Evolutionary conservation across 225 moss, liverwort and hornwort genomes (phyloP), one percentile per base, ranked within the genome.

Genomic region (Thuidium tamariscinum): DNA sequence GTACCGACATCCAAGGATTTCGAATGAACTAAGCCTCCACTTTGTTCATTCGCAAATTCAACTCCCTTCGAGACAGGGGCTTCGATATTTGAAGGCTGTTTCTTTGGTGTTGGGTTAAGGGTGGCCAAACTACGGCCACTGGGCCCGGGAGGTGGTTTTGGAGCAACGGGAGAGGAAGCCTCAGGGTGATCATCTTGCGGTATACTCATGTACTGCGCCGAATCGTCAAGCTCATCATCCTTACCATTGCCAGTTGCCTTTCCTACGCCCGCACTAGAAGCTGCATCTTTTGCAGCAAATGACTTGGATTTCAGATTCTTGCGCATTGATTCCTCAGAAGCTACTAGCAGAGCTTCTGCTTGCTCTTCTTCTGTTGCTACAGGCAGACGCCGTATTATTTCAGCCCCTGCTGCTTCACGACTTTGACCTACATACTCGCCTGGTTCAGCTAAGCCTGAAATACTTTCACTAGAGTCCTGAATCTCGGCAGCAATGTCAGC

Each of bases 161-260:
- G 69, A 37, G 80, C 86, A 86, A 89, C 84, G 59, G 90, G 86
- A 74, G 87, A 89, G 39, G 87, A 87, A 67, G 67, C 46, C 42
- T 93, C 91, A 29, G 74, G 87, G 39, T 93, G 89, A 62, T 93
- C 93, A 83, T 93, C 93, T 89, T 93, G 93, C 57, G 93, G 87
- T 82, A 93, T 84, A 88, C 90, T 93, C 93, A 92, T 92, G 57
- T 93, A 93, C 90, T 84, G 90, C 34, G 91, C 77, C 29, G 78
- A 79, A 75, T 88, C 93, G 82, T 93, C 91, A 74, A 74, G 84
- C 36, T 57, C 84, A 51, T 88, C 93, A 75, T 84, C 86, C 51
- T 86, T 86, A 39, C 27, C 78, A 44, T 88, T 90, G 66, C 73
- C 79, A 81, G 37, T 52, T 83, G 34, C 77, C 76, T 86, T 82